Conservation (phyloP, 2,329 filamentous ascomycete species). For the Neofusicoccum sp. region DNA sequence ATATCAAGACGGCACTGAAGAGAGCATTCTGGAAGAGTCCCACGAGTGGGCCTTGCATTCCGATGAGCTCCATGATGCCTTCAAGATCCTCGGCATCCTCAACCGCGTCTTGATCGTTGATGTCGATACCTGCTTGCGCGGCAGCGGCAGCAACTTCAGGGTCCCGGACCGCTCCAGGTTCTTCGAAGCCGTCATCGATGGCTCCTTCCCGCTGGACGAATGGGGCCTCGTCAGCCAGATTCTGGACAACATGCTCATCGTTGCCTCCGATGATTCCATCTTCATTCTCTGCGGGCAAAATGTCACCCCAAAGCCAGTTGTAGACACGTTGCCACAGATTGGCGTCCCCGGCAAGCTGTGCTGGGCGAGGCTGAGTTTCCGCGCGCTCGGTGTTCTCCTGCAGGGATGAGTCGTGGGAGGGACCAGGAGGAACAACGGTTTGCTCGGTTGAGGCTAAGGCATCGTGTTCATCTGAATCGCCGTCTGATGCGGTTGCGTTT, state of each 20-base stretch:
- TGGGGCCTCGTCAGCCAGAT: slow-evolving; percentile 59
- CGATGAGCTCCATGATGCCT: slow-evolving; percentile 91
- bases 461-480: neutral
- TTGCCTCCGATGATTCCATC: slow-evolving; percentile 36
- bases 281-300: slow-evolving; percentile 31
- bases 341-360: neutral
- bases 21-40: slow-evolving; percentile 92
- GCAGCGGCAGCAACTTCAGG: slow-evolving; percentile 63
- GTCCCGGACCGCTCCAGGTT: slow-evolving; percentile 38
- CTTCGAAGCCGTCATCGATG: slow-evolving; percentile 31
- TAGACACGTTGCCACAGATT: slow-evolving; percentile 30
- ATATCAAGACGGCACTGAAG: slow-evolving; percentile 88
- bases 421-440: neutral
- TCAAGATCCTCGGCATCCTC: slow-evolving; percentile 91
- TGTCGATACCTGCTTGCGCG: slow-evolving; percentile 67
- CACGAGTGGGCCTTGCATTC: slow-evolving; percentile 89
- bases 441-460: neutral
- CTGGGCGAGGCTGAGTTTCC: neutral
- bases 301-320: slow-evolving; percentile 51
- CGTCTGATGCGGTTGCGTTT: neutral
- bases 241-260: slow-evolving; percentile 60
- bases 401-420: neutral
- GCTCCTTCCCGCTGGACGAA: slow-evolving; percentile 51
- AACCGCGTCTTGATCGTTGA: slow-evolving; percentile 63
- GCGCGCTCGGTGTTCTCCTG: neutral